Conservation (phyloP, 305 asterid species). For the Rubia balearica region DNA sequence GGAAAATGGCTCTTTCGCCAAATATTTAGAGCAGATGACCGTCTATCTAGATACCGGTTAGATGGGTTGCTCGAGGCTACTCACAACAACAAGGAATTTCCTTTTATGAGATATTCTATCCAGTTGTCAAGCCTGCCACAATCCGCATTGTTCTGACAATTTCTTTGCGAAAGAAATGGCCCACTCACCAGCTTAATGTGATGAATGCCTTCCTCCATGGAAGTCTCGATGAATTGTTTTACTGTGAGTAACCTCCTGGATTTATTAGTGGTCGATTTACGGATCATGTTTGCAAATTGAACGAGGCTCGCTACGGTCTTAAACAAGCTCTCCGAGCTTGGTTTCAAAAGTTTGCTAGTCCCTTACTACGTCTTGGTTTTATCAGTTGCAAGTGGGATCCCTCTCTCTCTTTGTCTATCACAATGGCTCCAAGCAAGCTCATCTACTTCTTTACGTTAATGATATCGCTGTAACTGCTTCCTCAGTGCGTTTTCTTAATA, state of each 20-base stretch:
- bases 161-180: background rate
- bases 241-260: too few species aligned
- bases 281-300: background rate
- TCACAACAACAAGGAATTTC: background rate
- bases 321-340: background rate
- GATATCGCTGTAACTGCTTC: background rate
- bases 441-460: background rate
- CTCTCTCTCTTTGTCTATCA: conserved; percentile 1
- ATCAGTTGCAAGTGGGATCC: background rate
- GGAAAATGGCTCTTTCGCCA: background rate
- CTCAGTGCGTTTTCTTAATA: background rate
- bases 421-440: background rate
- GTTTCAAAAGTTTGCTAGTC: background rate
- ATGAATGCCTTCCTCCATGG: background rate
- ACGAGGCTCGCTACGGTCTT: background rate
- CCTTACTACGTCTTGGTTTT: background rate
- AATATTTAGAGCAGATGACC: background rate
- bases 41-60: background rate
- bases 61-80: background rate
- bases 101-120: background rate
- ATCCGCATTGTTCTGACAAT: background rate
- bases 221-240: background rate
- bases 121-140: background rate
- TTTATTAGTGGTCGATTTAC: background rate
- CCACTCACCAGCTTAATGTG: background rate